Evolutionary conservation across 176 grass and related monocot genomes (phyloP).

Genomic region (Carex myosuroides): DNA sequence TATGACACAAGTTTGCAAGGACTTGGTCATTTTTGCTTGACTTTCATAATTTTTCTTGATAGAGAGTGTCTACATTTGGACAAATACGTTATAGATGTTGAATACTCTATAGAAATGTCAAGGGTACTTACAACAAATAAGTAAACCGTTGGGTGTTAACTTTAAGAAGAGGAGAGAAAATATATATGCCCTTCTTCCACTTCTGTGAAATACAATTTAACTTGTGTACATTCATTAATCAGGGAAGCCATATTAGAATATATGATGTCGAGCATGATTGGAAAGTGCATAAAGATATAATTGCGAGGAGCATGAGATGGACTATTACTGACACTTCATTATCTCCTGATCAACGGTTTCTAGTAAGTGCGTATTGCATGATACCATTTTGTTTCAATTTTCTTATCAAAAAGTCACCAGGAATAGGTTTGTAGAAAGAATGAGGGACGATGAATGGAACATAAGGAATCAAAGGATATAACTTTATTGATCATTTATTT

Average conservation of each 20-base stretch:
- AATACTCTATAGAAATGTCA: not conserved
- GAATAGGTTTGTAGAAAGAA: not conserved
- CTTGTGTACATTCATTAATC: not conserved
- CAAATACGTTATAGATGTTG: not conserved
- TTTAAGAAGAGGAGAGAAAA: not conserved
- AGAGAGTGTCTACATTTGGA: not conserved
- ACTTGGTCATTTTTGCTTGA: not conserved
- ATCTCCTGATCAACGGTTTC: conserved; percentile 58
- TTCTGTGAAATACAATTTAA: conserved; percentile 6
- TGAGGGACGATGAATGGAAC: not conserved
- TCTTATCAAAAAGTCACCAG: not conserved
- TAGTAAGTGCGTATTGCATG: conserved; percentile 29
- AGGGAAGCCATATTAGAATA: conserved; percentile 80
- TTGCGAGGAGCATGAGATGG: conserved; percentile 75
- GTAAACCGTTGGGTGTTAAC: not conserved
- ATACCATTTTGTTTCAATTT: not conserved
- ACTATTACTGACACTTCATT: conserved; percentile 71
- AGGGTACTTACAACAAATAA: not conserved
- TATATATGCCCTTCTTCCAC: not conserved
- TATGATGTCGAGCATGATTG: conserved; percentile 69
- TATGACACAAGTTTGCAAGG: not conserved
- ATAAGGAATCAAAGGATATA: not conserved
- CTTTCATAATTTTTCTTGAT: not conserved
- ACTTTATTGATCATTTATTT: not conserved
- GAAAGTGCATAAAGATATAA: conserved; percentile 58